Evolutionary conservation across 106 monocot genomes (phyloP), one percentile per base, ranked within the genome.

Genomic region (Amphibolis antarctica): DNA sequence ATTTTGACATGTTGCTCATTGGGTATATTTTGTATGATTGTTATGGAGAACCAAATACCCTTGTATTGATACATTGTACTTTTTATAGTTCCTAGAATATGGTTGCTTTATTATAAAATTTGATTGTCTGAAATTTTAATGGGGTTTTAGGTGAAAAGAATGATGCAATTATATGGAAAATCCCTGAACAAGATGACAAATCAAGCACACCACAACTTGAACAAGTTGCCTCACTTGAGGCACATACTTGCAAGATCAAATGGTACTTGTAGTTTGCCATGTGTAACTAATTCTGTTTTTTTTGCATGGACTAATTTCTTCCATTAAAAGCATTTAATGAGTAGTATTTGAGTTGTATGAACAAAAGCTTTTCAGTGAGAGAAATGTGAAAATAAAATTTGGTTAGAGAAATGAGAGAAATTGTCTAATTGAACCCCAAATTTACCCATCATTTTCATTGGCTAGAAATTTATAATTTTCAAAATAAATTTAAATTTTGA

Each of bases 111-210:
- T 4, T 26, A 24, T 18, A 12, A 29, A 58, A 29, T 10, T 19
- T 17, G 18, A 49, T 10, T 63, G 18, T 46, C 17, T 46, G 22
- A 28, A 26, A 14, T 20, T 42, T 24, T 45, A 5, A 47, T 70
- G 22, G 60, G 28, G 21, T 45, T 79, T 60, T 46, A 98, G 96
- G 96, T 72, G 87, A 98, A 71, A 85, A 84, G 54, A 69, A 87
- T 77, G 87, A 86, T 55, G 96, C 96, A 55, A 71, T 82, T 23
- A 59, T 98, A 59, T 98, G 96, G 96, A 66, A 70, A 61, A 91
- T 91, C 48, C 96, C 96, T 52, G 87, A 90, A 60, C 72, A 86
- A 4, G 74, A 74, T 70, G 84, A 86, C 9, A 86, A 86, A 58
- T 82, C 87, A 59, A 91, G 84, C 69, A 46, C 90, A 54, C 84